phyloP scores from a whole-genome alignment of 768 basidiomycete genomes.

The Mycena maculata region DNA sequence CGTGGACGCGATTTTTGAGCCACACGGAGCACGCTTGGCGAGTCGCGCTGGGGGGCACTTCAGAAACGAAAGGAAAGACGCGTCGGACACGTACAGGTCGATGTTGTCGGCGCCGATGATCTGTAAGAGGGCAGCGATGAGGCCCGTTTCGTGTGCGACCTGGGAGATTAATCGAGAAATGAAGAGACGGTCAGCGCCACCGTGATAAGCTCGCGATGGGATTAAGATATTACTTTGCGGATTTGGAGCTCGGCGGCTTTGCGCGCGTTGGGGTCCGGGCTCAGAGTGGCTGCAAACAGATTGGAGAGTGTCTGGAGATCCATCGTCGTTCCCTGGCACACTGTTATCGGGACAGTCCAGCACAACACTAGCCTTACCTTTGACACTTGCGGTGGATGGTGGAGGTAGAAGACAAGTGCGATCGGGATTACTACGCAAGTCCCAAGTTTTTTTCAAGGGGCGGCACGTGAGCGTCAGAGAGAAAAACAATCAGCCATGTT shows the following conservation, averaged over 20 bases:
- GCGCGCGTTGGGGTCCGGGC: slow-evolving; percentile 87
- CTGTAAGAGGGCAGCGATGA: slow-evolving; percentile 85
- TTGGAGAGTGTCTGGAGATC: slow-evolving; percentile 81
- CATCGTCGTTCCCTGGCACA: slow-evolving; percentile 56
- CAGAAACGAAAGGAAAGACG: slow-evolving; percentile 41
- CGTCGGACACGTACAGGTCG: slow-evolving; percentile 73
- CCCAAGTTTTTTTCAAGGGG: neutral
- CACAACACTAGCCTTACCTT: no score
- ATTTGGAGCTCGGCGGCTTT: slow-evolving; percentile 90
- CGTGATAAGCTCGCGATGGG: slow-evolving; percentile 1
- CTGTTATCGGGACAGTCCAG: no score
- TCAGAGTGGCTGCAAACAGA: slow-evolving; percentile 85
- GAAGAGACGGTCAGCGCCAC: slow-evolving; percentile 22
- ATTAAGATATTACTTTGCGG: slow-evolving; percentile 71
- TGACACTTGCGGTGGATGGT: no score
- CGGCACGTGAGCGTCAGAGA: neutral
- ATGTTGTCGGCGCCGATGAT: slow-evolving; percentile 84
- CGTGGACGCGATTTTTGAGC: slow-evolving; percentile 89
- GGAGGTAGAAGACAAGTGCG: neutral
- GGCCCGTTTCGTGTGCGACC: slow-evolving; percentile 85
- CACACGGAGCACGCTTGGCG: slow-evolving; percentile 89
- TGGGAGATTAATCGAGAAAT: slow-evolving; percentile 42
- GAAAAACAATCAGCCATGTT: neutral
- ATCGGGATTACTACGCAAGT: neutral
- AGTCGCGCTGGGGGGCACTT: slow-evolving; percentile 64